Conservation (phyloP, 179 eudicot genomes). For the Patellifolia procumbens region DNA sequence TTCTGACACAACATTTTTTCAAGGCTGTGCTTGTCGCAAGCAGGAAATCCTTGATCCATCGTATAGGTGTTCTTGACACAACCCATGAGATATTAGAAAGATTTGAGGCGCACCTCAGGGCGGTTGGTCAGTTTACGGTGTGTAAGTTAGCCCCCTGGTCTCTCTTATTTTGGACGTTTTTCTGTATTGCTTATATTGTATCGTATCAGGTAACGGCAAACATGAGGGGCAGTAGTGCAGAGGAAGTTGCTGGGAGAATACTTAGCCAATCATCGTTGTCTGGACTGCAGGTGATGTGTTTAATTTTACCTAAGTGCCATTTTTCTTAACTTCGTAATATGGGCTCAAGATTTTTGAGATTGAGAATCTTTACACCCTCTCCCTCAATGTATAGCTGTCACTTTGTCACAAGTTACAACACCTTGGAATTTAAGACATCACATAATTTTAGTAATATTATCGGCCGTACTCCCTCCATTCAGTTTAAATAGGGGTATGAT, state of each 20-base stretch:
- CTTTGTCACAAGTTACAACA: background rate
- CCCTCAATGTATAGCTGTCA: background rate
- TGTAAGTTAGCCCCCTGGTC: slow-evolving; percentile 16
- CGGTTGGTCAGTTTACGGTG: slow-evolving; percentile 79
- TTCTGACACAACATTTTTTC: slow-evolving; percentile 20
- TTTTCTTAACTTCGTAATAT: background rate
- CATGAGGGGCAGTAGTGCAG: slow-evolving; percentile 93
- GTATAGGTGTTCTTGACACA: slow-evolving; percentile 70
- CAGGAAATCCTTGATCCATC: slow-evolving; percentile 64
- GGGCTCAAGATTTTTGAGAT: background rate
- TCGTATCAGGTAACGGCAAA: slow-evolving; percentile 77
- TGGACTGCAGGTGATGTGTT: slow-evolving; percentile 71
- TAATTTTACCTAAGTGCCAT: background rate
- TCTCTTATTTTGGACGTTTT: background rate
- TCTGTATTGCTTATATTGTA: background rate
- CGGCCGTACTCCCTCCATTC: background rate
- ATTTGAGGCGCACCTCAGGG: slow-evolving; percentile 91
- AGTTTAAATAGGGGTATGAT: background rate
- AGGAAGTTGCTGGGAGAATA: slow-evolving; percentile 84
- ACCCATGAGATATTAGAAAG: slow-evolving; percentile 93
- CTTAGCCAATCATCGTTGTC: slow-evolving; percentile 75
- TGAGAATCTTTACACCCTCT: background rate
- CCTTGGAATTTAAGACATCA: background rate
- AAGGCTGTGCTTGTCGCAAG: slow-evolving; percentile 97
- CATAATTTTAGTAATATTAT: background rate